Percentiles rank a stretch among this genome's conserved stretches.
Evolutionary conservation across 768 basidiomycete species (phyloP).

Genomic region (Phylloporus sp.): DNA sequence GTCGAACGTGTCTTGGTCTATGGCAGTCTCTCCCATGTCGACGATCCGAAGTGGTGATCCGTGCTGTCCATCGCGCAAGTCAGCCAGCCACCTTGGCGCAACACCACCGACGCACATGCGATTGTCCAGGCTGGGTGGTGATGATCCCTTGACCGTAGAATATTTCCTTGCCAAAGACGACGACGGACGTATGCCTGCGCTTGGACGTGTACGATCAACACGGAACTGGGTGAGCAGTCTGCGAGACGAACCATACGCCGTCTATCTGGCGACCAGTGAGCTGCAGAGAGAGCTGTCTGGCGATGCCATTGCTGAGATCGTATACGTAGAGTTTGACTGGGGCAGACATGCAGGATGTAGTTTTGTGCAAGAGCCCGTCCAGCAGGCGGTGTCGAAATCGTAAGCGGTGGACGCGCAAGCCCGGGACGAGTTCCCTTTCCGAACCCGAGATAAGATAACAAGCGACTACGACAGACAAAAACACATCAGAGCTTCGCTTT

Average conservation of each 20-base stretch:
- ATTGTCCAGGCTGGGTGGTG: constrained; percentile 66
- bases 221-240: not conserved
- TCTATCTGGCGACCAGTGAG: constrained; percentile 88
- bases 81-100: not conserved
- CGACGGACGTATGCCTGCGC: constrained; percentile 86
- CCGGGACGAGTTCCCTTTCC: constrained; percentile 17
- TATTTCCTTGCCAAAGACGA: constrained; percentile 79
- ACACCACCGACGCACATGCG: constrained; percentile 56
- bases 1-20: constrained; percentile 81
- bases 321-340: constrained; percentile 83
- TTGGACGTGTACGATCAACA: constrained; percentile 12
- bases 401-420: constrained; percentile 17
- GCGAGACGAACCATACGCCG: constrained; percentile 71
- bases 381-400: constrained; percentile 4
- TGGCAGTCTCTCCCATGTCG: constrained; percentile 70
- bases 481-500: constrained; percentile 22
- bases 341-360: constrained; percentile 16
- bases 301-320: constrained; percentile 86
- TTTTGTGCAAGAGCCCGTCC: not conserved
- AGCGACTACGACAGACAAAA: not conserved
- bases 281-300: constrained; percentile 68
- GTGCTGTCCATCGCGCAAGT: constrained; percentile 41
- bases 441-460: constrained; percentile 15
- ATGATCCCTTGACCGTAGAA: constrained; percentile 89
- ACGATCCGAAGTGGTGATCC: constrained; percentile 66